Evolutionary conservation across 805 yeast genomes (phyloP).

Genomic region (Suhomyces kilbournensis): DNA sequence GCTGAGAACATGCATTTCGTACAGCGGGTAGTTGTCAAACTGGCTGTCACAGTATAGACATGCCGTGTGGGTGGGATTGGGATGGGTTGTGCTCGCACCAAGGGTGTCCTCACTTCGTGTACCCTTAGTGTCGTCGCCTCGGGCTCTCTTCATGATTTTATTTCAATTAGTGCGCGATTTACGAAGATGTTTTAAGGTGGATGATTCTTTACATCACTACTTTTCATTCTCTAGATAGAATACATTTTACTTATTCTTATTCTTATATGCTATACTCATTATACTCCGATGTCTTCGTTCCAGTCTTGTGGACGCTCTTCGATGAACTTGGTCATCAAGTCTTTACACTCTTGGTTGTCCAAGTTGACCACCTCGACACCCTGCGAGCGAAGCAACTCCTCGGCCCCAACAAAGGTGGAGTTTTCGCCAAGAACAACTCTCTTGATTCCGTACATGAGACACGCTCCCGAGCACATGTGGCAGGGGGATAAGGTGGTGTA

Average conservation of each 20-base stretch:
- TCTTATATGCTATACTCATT: neutral
- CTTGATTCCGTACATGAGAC: conserved; percentile 80
- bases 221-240: neutral
- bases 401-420: conserved; percentile 78
- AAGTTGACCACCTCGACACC: conserved; percentile 73
- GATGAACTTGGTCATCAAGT: conserved; percentile 76
- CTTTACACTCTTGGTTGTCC: conserved; percentile 59
- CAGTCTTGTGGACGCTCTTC: conserved; percentile 73
- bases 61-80: neutral
- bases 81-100: too few relatives aligned
- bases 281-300: conserved; percentile 75
- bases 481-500: conserved; percentile 94
- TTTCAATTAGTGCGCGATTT: neutral
- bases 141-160: neutral
- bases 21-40: conserved; percentile 3
- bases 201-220: neutral
- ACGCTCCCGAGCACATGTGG: conserved; percentile 93
- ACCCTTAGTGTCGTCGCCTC: neutral
- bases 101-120: neutral
- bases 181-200: neutral
- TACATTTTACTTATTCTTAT: neutral
- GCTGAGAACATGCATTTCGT: conserved; percentile 3
- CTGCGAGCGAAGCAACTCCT: conserved; percentile 59
- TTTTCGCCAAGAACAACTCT: conserved; percentile 91
- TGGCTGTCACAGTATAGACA: neutral